Conservation (phyloP, 805 yeast genomes). For the Candida ovalis region DNA sequence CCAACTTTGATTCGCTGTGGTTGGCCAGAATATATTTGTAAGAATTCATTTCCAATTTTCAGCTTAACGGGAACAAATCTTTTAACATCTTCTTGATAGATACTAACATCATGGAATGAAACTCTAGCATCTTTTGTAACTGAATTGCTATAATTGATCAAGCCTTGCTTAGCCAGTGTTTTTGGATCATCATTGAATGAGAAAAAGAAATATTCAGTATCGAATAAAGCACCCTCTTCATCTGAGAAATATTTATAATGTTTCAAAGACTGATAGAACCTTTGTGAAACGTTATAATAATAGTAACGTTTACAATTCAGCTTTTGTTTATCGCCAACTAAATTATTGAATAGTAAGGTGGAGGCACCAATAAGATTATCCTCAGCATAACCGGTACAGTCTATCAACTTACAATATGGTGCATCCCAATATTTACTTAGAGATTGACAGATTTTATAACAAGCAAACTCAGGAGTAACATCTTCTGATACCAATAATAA, state of each 20-base stretch:
- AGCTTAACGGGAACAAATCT: slow-evolving; percentile 57
- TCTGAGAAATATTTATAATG: slow-evolving; percentile 4
- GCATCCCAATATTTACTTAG: slow-evolving; percentile 70
- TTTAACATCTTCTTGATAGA: slow-evolving; percentile 46
- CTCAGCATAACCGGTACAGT: slow-evolving; percentile 56
- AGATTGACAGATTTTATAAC: slow-evolving; percentile 59
- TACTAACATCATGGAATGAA: slow-evolving; percentile 46
- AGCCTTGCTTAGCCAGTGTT: slow-evolving; percentile 40
- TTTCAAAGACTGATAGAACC: slow-evolving; percentile 16
- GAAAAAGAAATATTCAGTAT: slow-evolving; percentile 31
- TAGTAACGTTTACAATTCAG: slow-evolving; percentile 51
- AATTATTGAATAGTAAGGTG: slow-evolving; percentile 21
- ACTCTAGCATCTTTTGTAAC: slow-evolving; percentile 49
- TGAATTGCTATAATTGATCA: slow-evolving; percentile 39
- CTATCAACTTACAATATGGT: slow-evolving; percentile 58
- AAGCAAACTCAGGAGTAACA: slow-evolving; percentile 45
- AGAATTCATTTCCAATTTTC: slow-evolving; percentile 64
- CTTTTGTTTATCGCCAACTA: slow-evolving; percentile 47
- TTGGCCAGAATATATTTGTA: slow-evolving; percentile 51
- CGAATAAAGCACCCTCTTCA: slow-evolving; percentile 8
- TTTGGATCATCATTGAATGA: slow-evolving; percentile 45
- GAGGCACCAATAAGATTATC: slow-evolving; percentile 9
- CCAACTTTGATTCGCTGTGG: slow-evolving; percentile 38
- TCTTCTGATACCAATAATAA: slow-evolving; percentile 36
- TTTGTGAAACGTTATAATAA: slow-evolving; percentile 45